Evolutionary conservation across 345 rosid species (phyloP).

Genomic region (Pelargonium nanum): DNA sequence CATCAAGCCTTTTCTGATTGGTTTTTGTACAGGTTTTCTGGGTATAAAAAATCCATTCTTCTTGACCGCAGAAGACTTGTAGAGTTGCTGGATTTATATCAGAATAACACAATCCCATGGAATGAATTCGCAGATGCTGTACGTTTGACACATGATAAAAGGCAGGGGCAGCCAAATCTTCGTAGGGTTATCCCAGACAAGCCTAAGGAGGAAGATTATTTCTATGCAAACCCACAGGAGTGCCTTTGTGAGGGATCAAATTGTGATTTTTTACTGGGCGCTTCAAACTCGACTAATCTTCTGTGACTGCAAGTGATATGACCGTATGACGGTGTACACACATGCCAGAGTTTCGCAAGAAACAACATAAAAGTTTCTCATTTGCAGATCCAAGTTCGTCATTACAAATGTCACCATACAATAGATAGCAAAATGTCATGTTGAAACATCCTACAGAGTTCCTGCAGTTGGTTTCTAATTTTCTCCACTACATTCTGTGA

Average conservation of each 20-base stretch:
- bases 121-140: slow-evolving; percentile 55
- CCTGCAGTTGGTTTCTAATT: no score
- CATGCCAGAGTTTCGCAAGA: no score
- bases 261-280: slow-evolving; percentile 46
- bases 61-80: slow-evolving; percentile 70
- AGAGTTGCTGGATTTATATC: slow-evolving; percentile 59
- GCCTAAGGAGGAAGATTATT: slow-evolving; percentile 98
- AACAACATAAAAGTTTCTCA: background rate
- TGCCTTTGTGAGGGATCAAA: slow-evolving; percentile 63
- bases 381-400: no score
- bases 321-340: no score
- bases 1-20: slow-evolving; percentile 6
- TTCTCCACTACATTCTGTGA: no score
- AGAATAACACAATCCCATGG: slow-evolving; percentile 65
- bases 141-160: slow-evolving; percentile 51
- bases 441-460: no score
- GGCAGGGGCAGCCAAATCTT: slow-evolving; percentile 60
- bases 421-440: no score
- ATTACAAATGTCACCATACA: no score
- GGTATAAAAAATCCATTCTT: slow-evolving; percentile 61
- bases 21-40: slow-evolving; percentile 52
- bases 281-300: background rate
- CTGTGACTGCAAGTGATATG: background rate
- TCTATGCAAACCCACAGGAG: slow-evolving; percentile 91
- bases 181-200: slow-evolving; percentile 60